A percentile compares a stretch with the other conserved stretches of the same genome.
phyloP scores from a whole-genome alignment of 164 flowering plant genomes.

The Vitis labrusca region DNA sequence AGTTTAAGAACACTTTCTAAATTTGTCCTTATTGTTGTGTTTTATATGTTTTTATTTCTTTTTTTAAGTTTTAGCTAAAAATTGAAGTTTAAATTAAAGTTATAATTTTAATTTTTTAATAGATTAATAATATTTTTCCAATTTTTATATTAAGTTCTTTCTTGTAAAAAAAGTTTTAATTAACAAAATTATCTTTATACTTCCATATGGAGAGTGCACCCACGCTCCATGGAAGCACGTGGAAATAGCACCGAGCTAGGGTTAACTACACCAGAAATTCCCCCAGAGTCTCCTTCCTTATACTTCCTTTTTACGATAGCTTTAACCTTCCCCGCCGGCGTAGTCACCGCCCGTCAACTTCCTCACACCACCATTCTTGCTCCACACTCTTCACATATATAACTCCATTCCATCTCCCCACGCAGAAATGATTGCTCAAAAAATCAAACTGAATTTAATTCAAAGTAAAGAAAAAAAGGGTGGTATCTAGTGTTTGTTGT shows the following conservation, averaged over 20 bases:
- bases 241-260: background rate
- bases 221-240: slow-evolving; percentile 7
- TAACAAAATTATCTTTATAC: background rate
- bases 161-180: too few species aligned
- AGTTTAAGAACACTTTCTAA: too few species aligned
- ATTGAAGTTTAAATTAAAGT: too few species aligned
- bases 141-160: too few species aligned
- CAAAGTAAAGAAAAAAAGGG: too few species aligned
- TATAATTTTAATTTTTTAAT: too few species aligned
- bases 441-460: background rate
- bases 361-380: slow-evolving; percentile 20
- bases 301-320: slow-evolving; percentile 65
- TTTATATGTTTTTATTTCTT: too few species aligned
- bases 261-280: background rate
- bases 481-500: too few species aligned
- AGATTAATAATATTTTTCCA: too few species aligned
- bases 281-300: slow-evolving; percentile 9
- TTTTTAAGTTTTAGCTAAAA: too few species aligned
- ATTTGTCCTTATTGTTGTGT: too few species aligned
- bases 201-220: background rate
- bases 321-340: slow-evolving; percentile 72
- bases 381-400: slow-evolving; percentile 17
- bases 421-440: slow-evolving; percentile 13
- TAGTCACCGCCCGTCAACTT: slow-evolving; percentile 81
- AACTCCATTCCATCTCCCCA: slow-evolving; percentile 12